A percentile compares a stretch with the other conserved stretches of the same genome.
phyloP scores from a whole-genome alignment of 495 filamentous ascomycete genomes.

The Arthonia radiata region DNA sequence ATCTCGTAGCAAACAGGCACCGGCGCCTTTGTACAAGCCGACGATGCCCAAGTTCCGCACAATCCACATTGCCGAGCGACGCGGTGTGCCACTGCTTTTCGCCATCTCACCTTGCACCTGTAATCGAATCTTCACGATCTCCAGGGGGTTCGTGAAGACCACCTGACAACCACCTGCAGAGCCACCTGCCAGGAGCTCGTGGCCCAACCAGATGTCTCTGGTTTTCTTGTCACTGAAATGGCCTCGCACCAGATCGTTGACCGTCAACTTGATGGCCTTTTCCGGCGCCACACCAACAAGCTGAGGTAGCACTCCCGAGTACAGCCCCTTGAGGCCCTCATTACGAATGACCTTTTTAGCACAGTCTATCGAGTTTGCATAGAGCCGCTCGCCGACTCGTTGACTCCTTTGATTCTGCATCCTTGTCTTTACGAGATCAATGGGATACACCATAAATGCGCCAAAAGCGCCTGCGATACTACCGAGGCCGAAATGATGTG shows the following conservation, averaged over 20 bases:
- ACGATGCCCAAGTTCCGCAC: slow-evolving; percentile 85
- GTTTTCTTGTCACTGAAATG: slow-evolving; percentile 52
- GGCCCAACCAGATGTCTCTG: slow-evolving; percentile 40
- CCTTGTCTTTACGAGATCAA: slow-evolving; percentile 92
- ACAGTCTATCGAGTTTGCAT: slow-evolving; percentile 92
- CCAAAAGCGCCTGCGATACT: slow-evolving; percentile 86
- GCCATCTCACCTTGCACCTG: slow-evolving; percentile 93
- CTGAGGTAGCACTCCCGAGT: slow-evolving; percentile 85
- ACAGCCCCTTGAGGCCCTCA: slow-evolving; percentile 71
- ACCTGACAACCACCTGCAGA: slow-evolving; percentile 87
- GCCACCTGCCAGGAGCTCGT: slow-evolving; percentile 75
- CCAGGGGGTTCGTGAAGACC: slow-evolving; percentile 89
- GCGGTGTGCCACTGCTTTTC: slow-evolving; percentile 54
- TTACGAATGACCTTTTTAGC: slow-evolving; percentile 75
- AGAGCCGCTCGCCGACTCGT: slow-evolving; percentile 62
- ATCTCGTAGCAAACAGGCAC: slow-evolving; percentile 80
- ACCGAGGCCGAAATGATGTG: slow-evolving; percentile 71
- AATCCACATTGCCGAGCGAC: slow-evolving; percentile 91
- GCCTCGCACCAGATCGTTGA: slow-evolving; percentile 76
- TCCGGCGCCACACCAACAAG: slow-evolving; percentile 92
- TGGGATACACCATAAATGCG: slow-evolving; percentile 97
- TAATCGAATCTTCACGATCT: slow-evolving; percentile 96
- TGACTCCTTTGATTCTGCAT: slow-evolving; percentile 88
- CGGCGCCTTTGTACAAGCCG: slow-evolving; percentile 93
- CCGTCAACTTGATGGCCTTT: slow-evolving; percentile 95